Evolutionary conservation across 1,139 yeast species (phyloP), one percentile per base, ranked within the genome.

Genomic region (Yamadazyma triangularis): DNA sequence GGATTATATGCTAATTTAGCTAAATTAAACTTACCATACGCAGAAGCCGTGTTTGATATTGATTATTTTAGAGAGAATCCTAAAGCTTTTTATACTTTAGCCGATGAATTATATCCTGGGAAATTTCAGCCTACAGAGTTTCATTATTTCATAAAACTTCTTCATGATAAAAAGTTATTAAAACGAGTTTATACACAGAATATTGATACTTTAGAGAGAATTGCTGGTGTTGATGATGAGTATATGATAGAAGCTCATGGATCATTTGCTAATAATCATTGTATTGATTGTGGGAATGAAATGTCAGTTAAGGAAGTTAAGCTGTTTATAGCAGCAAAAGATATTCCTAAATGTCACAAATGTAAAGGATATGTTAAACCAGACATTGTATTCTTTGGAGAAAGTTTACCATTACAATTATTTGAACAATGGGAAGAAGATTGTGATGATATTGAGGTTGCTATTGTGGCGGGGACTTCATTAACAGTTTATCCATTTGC

Each of bases 41-140:
- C 97, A 0, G 98, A 89, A 53, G 96, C 96, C 0, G 96, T 91
- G 1, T 91, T 89, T 54, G 97, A 88, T 50, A 81, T 89, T 21
- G 88, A 79, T 20, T 91, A 77, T 55, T 86, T 87, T 53, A 60
- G 70, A 30, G 67, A 79, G 34, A 71, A 74, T 31, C 97, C 97
- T 0, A 68, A 74, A 41, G 93, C 96, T 0, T 89, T 89, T 51
- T 88, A 85, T 48, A 77, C 86, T 0, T 64, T 89, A 33, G 94
- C 96, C 0, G 75, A 75, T 12, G 96, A 87, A 45, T 63, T 91
- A 31, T 86, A 79, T 45, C 98, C 98, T 0, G 95, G 95, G 0
- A 80, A 81, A 42, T 89, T 78, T 51, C 60, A 73, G 27, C 97
- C 97, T 0, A 84, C 96, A 7, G 69, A 70, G 42, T 88, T 86